phyloP scores from a whole-genome alignment of 768 basidiomycete species.

The Termitomyces bulborhizus region DNA sequence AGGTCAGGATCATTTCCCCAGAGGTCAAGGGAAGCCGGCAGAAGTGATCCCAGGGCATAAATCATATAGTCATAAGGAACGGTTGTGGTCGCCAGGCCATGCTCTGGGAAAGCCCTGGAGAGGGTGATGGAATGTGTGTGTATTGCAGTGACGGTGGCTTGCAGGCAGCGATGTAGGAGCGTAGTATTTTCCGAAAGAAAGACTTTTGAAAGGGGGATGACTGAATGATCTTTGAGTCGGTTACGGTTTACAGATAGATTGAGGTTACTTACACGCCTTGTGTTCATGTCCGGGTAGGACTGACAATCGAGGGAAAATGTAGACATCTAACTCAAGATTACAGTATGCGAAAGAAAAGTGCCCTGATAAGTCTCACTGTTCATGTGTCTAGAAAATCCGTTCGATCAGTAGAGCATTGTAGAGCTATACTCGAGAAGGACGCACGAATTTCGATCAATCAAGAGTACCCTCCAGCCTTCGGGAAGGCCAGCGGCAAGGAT shows the following conservation, averaged over 20 bases:
- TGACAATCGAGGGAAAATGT: conserved; percentile 52
- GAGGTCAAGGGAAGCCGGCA: conserved; percentile 48
- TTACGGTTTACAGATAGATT: background rate
- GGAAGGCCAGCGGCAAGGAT: conserved; percentile 44
- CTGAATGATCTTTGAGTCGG: conserved; percentile 14
- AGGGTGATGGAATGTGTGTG: conserved; percentile 34
- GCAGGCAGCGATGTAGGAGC: conserved; percentile 28
- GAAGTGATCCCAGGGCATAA: conserved; percentile 55
- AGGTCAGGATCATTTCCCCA: conserved; percentile 31
- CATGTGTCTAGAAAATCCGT: conserved; percentile 28
- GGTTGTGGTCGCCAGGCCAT: conserved; percentile 26
- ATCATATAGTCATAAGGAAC: conserved; percentile 52
- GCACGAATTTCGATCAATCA: conserved; percentile 57
- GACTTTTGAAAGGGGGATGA: conserved; percentile 51
- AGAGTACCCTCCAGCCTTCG: conserved; percentile 45
- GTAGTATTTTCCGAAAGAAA: conserved; percentile 26
- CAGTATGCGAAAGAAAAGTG: background rate
- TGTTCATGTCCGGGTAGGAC: conserved; percentile 57
- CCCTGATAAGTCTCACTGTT: conserved; percentile 29
- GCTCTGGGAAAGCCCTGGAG: conserved; percentile 41
- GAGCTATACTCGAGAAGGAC: conserved; percentile 12
- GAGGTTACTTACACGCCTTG: conserved; percentile 47
- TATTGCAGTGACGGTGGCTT: conserved; percentile 40
- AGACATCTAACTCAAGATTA: conserved; percentile 33
- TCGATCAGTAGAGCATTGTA: background rate